Evolutionary conservation across 306 rosid genomes (phyloP).

Genomic region (Cotoneaster glaucophyllus): DNA sequence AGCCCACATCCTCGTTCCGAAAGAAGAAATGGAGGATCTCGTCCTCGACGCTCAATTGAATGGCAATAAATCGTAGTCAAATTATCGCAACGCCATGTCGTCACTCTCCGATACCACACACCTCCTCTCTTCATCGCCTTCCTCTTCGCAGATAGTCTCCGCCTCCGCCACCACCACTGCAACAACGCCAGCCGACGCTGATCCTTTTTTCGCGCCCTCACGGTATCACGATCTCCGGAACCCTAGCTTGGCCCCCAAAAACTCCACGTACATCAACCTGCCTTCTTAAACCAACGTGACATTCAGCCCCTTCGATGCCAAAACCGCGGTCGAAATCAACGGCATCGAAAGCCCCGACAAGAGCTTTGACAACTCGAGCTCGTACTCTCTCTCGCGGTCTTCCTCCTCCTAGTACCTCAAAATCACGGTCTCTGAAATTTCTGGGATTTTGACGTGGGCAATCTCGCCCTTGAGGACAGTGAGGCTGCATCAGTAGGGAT

Average conservation of each 20-base stretch:
- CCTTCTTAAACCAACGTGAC: constrained; percentile 65
- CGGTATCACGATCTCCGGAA: constrained; percentile 23
- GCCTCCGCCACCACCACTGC: not conserved
- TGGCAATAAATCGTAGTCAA: constrained; percentile 39
- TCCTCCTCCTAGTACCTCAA: constrained; percentile 39
- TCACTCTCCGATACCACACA: constrained; percentile 42
- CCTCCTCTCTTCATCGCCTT: constrained; percentile 29
- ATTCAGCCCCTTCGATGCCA: constrained; percentile 64
- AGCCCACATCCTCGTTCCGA: constrained; percentile 44
- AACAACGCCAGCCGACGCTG: constrained; percentile 22
- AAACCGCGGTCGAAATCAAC: constrained; percentile 23
- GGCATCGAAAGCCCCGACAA: constrained; percentile 47
- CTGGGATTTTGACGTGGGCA: too few relatives aligned
- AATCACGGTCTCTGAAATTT: too few relatives aligned
- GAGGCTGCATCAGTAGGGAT: too few relatives aligned
- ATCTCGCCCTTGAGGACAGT: too few relatives aligned
- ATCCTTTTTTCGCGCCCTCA: constrained; percentile 46
- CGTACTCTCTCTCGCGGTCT: constrained; percentile 34
- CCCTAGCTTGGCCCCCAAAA: constrained; percentile 31
- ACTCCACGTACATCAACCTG: constrained; percentile 47
- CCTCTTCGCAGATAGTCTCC: too few relatives aligned
- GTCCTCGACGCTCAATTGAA: constrained; percentile 45
- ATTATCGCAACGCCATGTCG: constrained; percentile 72
- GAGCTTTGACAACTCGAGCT: constrained; percentile 35
- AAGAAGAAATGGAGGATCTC: constrained; percentile 54